Evolutionary conservation across 1,284 basidiomycete genomes (phyloP).

Genomic region (Rhodofomes roseus): DNA sequence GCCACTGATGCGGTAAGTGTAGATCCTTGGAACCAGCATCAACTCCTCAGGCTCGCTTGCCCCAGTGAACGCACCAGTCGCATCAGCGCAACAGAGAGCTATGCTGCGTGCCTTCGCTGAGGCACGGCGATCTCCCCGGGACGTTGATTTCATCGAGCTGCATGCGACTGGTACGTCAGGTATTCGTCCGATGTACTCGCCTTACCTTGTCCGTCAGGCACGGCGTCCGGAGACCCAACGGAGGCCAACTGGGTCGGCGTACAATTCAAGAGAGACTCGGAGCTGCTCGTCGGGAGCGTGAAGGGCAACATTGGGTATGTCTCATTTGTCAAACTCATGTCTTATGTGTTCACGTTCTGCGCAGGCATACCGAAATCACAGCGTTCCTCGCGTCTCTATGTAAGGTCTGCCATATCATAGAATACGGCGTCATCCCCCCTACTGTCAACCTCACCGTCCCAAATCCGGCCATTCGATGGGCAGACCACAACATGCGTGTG

Average conservation of each 20-base stretch:
- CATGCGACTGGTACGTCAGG: slow-evolving; percentile 41
- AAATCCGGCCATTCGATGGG: slow-evolving; percentile 40
- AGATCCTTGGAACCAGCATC: slow-evolving; percentile 40
- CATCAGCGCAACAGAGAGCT: slow-evolving; percentile 31
- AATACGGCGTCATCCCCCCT: slow-evolving; percentile 34
- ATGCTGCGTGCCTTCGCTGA: slow-evolving; percentile 31
- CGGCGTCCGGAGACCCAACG: slow-evolving; percentile 45
- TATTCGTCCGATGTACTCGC: not conserved
- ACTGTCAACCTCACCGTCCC: slow-evolving; percentile 32
- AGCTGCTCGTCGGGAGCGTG: slow-evolving; percentile 39
- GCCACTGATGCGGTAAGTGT: not conserved
- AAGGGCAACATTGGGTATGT: slow-evolving; percentile 45
- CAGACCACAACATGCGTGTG: slow-evolving; percentile 25
- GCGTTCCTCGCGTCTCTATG: slow-evolving; percentile 41
- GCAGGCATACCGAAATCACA: slow-evolving; percentile 41
- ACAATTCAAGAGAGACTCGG: slow-evolving; percentile 27
- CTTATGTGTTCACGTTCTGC: slow-evolving; percentile 31
- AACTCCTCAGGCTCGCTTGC: slow-evolving; percentile 35
- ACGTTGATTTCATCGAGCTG: slow-evolving; percentile 45
- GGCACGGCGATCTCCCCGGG: slow-evolving; percentile 26
- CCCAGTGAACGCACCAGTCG: slow-evolving; percentile 36
- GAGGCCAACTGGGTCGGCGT: slow-evolving; percentile 47
- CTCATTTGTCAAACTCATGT: slow-evolving; percentile 14
- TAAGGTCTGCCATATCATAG: slow-evolving; percentile 38
- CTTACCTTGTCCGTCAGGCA: slow-evolving; percentile 25